Conservation (phyloP, 2,329 filamentous ascomycete genomes). For the Didymellaceae sp. region DNA sequence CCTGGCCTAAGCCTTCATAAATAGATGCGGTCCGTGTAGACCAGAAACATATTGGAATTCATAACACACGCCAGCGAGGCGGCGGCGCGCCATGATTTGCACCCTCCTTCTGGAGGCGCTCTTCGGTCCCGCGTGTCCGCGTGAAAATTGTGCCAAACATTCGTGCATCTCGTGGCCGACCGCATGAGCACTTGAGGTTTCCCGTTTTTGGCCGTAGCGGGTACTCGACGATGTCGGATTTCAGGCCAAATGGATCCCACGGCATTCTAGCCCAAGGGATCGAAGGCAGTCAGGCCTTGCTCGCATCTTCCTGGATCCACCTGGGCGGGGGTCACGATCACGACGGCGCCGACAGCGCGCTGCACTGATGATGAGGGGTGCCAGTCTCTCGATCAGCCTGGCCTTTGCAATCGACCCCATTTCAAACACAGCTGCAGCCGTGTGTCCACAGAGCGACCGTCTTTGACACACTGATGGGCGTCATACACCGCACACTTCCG, state of each 20-base stretch:
- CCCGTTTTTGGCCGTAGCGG: constrained; percentile 38
- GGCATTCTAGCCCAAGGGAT: constrained; percentile 18
- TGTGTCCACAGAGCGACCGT: constrained; percentile 23
- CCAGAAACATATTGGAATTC: constrained; percentile 36
- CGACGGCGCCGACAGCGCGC: constrained; percentile 21
- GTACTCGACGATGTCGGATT: constrained; percentile 16
- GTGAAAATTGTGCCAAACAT: constrained; percentile 29
- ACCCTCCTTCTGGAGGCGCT: neutral
- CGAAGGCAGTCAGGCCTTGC: constrained; percentile 16
- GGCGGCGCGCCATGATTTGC: neutral
- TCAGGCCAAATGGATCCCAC: constrained; percentile 21
- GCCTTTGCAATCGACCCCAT: constrained; percentile 23
- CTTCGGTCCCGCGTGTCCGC: constrained; percentile 22
- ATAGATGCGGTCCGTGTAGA: constrained; percentile 34
- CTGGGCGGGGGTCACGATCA: constrained; percentile 19
- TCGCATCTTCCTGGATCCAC: constrained; percentile 15
- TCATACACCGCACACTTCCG: constrained; percentile 23
- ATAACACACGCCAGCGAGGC: constrained; percentile 2
- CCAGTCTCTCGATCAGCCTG: constrained; percentile 22
- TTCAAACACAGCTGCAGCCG: constrained; percentile 21
- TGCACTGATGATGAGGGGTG: constrained; percentile 20
- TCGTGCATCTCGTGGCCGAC: constrained; percentile 25
- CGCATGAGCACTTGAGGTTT: constrained; percentile 26
- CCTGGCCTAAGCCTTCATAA: constrained; percentile 17
- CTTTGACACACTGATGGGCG: constrained; percentile 18